Evolutionary conservation across 2,329 filamentous ascomycete species (phyloP), one percentile per base, ranked within the genome.

Genomic region (Aspergillus versicolor): DNA sequence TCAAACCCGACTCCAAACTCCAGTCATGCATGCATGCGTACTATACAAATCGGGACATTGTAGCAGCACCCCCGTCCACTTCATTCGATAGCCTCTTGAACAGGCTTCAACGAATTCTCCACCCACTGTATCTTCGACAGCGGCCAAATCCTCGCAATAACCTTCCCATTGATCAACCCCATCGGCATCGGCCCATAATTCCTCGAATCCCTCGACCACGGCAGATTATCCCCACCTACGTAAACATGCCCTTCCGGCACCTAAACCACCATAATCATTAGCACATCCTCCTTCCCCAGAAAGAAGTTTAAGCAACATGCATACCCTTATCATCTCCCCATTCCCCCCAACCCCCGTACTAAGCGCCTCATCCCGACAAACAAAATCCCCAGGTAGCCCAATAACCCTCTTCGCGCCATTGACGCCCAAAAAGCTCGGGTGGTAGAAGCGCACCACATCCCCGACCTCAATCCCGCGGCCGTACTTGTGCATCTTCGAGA

Each of bases 221-320:
- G 81, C 60, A 96, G 70, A 73, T 97, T 97, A 74, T 99, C 94
- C 3, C 94, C 94, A 3, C 87, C 84, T 6, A 97, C 79, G 85
- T 91, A 97, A 67, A 92, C 95, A 79, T 99, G 94, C 1, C 94
- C 94, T 69, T 89, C 81, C 0, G 94, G 94, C 15, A 99, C 86
- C 90, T 95, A 67, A 7, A 15, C 8, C 4, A 6, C 27, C 27
- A 30, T 30, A 30, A 34, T 15, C 21, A 57, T 37, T 48, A 55
- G 32, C 51, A 41, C 40, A 60, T 44, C 46, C 30, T 1, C 9
- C 17, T 2, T 27, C 17, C 6, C 19, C 7, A 40, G n/a, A 27
- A 48, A 43, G 52, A 34, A 40, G 48, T 9, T 42, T 38, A 5
- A 43, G 46, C 30, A 21, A 46, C 12, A 27, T 30, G 12, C 15